Base-by-base conservation (phyloP, 441 rosid species). In the Euphorbia celastroides region DNA sequence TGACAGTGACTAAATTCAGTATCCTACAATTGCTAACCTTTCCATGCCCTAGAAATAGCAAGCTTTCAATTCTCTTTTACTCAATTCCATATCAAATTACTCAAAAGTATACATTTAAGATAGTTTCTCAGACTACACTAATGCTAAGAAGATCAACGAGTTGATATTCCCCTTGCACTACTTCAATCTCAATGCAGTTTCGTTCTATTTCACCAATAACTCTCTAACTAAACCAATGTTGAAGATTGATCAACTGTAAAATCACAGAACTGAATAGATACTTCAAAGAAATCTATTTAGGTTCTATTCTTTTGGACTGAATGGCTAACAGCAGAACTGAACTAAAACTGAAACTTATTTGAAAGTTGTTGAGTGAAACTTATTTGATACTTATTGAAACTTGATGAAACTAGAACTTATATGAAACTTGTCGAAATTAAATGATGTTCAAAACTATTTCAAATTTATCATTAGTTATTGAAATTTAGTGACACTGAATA, bases 21-120 rank as follows among this genome's bases (percentile, higher is more conserved):
- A 48, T n/a, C 28, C 67, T 19, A 25, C 31, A 55, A 25, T 2
- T 57, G 74, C 70, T 65, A 60, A 65, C 36, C 30, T 67, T 34
- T 38, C 59, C 58, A 61, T 59, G 50, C 19, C 48, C 27, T 34
- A 7, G 34, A 16, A 60, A 50, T 51, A 60, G 57, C 11, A 62
- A 46, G 60, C 23, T 17, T 20, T 16, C 17, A 1, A 5, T 46
- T 56, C 10, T 27, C 26, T 16, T 10, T 27, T 31, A 19, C 38
- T 59, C 34, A 50, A 5, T 23, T 22, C 23, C 22, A 8, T 9
- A 62, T 62, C 65, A 62, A 25, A 42, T 44, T 16, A 14, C 19
- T 9, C 27, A 46, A 48, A 23, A 46, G 1, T 16, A 46, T n/a
- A 41, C 66, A 46, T 26, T 30, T 46, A 26, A 42, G 19, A 63